Conservation (phyloP, 2,329 filamentous ascomycete species). For the Alternaria infectoria region DNA sequence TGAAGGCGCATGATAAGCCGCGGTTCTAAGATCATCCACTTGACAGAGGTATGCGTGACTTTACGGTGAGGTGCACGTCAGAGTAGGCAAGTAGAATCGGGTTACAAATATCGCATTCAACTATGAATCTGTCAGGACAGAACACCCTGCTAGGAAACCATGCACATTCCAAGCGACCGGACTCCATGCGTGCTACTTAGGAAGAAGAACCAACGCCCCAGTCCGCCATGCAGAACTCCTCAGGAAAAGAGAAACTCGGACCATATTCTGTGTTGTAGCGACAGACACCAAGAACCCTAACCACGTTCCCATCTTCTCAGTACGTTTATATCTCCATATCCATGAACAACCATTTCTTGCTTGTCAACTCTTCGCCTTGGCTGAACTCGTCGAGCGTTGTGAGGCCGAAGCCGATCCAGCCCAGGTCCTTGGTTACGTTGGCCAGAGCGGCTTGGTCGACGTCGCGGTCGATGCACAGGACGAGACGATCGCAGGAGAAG, state of each 20-base stretch:
- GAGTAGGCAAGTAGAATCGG: not conserved
- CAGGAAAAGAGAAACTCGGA: not conserved
- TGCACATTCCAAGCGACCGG: slow-evolving; percentile 1
- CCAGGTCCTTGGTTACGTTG: slow-evolving; percentile 78
- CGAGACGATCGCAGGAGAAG: slow-evolving; percentile 76
- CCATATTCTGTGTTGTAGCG: not conserved
- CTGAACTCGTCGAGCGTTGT: slow-evolving; percentile 81
- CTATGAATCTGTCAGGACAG: not conserved
- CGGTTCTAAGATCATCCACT: not conserved
- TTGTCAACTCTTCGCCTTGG: slow-evolving; percentile 64
- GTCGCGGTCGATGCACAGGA: slow-evolving; percentile 79
- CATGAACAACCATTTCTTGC: slow-evolving; percentile 83
- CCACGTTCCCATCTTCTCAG: not conserved
- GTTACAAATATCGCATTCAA: not conserved
- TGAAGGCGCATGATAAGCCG: not conserved
- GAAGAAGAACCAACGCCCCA: not conserved
- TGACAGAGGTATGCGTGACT: not conserved
- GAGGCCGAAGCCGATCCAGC: slow-evolving; percentile 92
- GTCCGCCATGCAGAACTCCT: not conserved
- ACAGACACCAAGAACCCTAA: not conserved
- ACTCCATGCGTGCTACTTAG: slow-evolving; percentile 3
- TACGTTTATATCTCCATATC: slow-evolving; percentile 75
- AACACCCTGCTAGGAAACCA: slow-evolving; percentile 4
- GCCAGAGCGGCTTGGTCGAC: slow-evolving; percentile 68
- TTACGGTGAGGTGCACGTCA: not conserved